phyloP scores from a whole-genome alignment of 2,329 filamentous ascomycete genomes.

The Aspergillus ochraceoroseus region DNA sequence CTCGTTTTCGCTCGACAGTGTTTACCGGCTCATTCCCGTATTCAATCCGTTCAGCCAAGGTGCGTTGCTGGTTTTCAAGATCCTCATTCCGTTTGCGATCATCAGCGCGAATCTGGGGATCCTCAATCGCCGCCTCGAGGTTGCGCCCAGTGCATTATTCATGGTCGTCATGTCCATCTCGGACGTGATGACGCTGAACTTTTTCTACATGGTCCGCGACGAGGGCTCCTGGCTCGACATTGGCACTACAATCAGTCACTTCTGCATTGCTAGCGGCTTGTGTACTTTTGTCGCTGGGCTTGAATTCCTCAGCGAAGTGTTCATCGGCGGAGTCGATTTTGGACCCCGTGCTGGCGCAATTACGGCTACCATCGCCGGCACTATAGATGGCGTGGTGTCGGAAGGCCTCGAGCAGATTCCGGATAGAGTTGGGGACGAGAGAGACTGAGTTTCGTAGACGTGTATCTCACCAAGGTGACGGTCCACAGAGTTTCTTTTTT shows the following conservation, averaged over 20 bases:
- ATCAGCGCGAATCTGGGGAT: constrained; percentile 94
- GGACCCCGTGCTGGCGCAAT: constrained; percentile 18
- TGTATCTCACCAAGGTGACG: too few species aligned
- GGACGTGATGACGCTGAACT: constrained; percentile 87
- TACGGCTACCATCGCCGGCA: constrained; percentile 19
- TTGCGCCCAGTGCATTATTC: constrained; percentile 84
- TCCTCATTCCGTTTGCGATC: constrained; percentile 88
- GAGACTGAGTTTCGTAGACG: constrained; percentile 1
- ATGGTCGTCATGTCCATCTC: constrained; percentile 91
- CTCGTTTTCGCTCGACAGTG: constrained; percentile 87
- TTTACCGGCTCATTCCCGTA: constrained; percentile 77
- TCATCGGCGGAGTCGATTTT: constrained; percentile 73
- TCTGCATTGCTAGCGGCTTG: constrained; percentile 81
- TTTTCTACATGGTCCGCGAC: constrained; percentile 96
- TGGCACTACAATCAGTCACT: constrained; percentile 92
- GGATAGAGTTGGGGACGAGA: constrained; percentile 1
- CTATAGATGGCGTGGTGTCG: constrained; percentile 21
- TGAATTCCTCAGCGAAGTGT: constrained; percentile 77
- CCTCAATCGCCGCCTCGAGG: constrained; percentile 74
- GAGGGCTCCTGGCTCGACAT: constrained; percentile 98
- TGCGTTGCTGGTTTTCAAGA: constrained; percentile 77
- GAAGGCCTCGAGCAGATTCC: constrained; percentile 1
- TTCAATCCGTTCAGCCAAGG: constrained; percentile 93
- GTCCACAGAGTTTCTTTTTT: too few species aligned
- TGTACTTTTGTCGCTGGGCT: constrained; percentile 86